Conservation (phyloP, 78 protist species). For the Dictyostelium citrinum region DNA sequence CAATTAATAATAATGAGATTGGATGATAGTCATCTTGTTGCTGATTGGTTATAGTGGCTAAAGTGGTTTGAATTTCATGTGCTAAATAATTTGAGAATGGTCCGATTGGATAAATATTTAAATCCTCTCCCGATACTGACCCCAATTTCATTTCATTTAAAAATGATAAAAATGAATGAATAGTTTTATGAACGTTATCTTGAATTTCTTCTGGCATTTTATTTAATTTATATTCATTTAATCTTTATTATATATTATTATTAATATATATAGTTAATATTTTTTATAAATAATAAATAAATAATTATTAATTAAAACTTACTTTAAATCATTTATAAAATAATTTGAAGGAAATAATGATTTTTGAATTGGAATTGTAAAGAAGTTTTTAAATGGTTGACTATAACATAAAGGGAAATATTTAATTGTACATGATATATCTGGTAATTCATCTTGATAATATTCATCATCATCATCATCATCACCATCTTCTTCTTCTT, state of each 20-base stretch:
- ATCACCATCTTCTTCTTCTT: neutral
- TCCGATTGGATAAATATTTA: conserved; percentile 47
- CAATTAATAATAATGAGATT: conserved; percentile 42
- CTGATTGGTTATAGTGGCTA: neutral
- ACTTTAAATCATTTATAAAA: conserved; percentile 28
- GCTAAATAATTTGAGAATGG: conserved; percentile 37
- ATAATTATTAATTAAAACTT: neutral
- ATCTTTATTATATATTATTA: neutral
- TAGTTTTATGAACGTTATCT: conserved; percentile 38
- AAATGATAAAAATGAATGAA: conserved; percentile 62
- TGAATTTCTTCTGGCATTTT: conserved; percentile 20
- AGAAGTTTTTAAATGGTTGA: neutral
- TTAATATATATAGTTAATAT: too few relatives aligned
- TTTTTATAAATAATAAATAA: neutral
- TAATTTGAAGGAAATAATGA: conserved; percentile 20
- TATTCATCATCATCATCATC: neutral
- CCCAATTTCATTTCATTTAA: conserved; percentile 40
- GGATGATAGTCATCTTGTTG: conserved; percentile 59
- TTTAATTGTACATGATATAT: neutral
- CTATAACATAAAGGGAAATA: conserved; percentile 15
- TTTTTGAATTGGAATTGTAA: conserved; percentile 36
- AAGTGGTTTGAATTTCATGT: conserved; percentile 16
- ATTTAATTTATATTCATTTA: conserved; percentile 27
- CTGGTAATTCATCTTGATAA: neutral
- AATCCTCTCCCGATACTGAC: conserved; percentile 32